Conservation (phyloP, 2,329 filamentous ascomycete genomes). For the Exophiala phaeomuriformis region DNA sequence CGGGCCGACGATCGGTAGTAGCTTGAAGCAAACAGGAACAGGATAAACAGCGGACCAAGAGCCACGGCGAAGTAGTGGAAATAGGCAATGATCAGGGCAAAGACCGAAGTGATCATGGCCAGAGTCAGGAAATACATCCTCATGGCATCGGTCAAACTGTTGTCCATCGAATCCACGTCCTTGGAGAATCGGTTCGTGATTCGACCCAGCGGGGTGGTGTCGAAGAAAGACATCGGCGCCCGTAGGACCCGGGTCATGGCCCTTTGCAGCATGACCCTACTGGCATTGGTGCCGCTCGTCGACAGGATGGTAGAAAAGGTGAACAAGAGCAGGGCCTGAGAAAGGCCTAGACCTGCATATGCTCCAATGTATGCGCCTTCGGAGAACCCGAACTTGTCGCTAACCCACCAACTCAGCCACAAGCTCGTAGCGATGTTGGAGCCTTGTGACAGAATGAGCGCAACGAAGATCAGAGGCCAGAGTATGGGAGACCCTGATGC, state of each 20-base stretch:
- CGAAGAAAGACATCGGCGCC: slow-evolving; percentile 82
- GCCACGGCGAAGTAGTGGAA: slow-evolving; percentile 81
- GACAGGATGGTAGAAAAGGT: slow-evolving; percentile 71
- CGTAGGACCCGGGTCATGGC: slow-evolving; percentile 69
- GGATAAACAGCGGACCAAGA: slow-evolving; percentile 59
- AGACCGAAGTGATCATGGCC: slow-evolving; percentile 73
- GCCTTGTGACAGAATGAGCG: slow-evolving; percentile 67
- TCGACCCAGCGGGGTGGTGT: slow-evolving; percentile 87
- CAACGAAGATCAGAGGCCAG: slow-evolving; percentile 54
- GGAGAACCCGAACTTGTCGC: slow-evolving; percentile 61
- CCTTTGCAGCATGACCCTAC: slow-evolving; percentile 69
- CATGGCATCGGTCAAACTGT: slow-evolving; percentile 78
- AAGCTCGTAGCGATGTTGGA: slow-evolving; percentile 81
- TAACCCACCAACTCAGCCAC: slow-evolving; percentile 94
- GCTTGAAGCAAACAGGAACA: slow-evolving; percentile 74
- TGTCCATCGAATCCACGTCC: slow-evolving; percentile 96
- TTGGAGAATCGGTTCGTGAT: slow-evolving; percentile 96
- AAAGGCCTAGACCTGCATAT: slow-evolving; percentile 63
- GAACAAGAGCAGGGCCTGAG: slow-evolving; percentile 71
- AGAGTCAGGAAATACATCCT: slow-evolving; percentile 87
- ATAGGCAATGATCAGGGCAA: slow-evolving; percentile 86
- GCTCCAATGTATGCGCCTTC: slow-evolving; percentile 63
- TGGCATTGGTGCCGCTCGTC: slow-evolving; percentile 70
- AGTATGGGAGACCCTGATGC: slow-evolving; percentile 67
- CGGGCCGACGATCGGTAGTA: slow-evolving; percentile 89